Base-by-base conservation (phyloP, 108 stramenopile genomes). In the Hondaea fermentalgiana region DNA sequence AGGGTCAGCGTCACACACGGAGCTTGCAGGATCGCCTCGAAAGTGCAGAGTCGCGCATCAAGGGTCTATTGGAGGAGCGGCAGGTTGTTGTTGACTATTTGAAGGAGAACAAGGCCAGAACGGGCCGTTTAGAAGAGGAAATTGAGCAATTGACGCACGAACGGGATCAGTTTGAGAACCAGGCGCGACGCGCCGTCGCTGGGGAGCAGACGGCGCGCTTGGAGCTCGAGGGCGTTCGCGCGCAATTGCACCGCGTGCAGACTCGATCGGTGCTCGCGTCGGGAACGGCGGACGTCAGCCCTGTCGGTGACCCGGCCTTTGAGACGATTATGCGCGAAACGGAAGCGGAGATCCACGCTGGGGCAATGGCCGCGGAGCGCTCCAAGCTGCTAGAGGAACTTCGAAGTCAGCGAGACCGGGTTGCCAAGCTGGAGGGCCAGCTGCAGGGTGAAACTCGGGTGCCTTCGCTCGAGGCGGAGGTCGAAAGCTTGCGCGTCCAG, bases 31-130 rank as follows among this genome's bases (percentile, higher is more conserved):
- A 83, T 21, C 51, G 49, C 6, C 28, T 83, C n/a, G 76, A 83
- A 12, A 53, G 28, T 12, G 76, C 76, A 6, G 49, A 83, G 23
- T 6, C 19, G n/a, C 76, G 51, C 45, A 35, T 83, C 12, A 83
- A 47, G 25, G 76, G 28, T 47, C 76, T 83, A 6, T 35, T 83
- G 6, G 76, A 83, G 23, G 76, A 83, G 51, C 76, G 76, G 14
- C 76, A 83, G 51, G 76, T 83, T 6, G 51, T 83, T 8, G 19
- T 83, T n/a, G 76, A 83, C 49, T 83, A 83, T 83, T 53, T 83
- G 25, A 83, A 83, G 51, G 76, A 83, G n/a, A 53, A 47, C 45
- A 53, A 47, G 19, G 45, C 76, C n/a, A 47, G 3, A 35, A 53
- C 76, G 19, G 76, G 76, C n/a, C 49, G 51, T 12, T 45, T 83